A percentile compares a stretch with the other conserved stretches of the same genome.
These are phyloP conservation scores for Pholiota molesta DNA, from an alignment of 768 basidiomycete species.

Conservation along the genomic window DNA sequence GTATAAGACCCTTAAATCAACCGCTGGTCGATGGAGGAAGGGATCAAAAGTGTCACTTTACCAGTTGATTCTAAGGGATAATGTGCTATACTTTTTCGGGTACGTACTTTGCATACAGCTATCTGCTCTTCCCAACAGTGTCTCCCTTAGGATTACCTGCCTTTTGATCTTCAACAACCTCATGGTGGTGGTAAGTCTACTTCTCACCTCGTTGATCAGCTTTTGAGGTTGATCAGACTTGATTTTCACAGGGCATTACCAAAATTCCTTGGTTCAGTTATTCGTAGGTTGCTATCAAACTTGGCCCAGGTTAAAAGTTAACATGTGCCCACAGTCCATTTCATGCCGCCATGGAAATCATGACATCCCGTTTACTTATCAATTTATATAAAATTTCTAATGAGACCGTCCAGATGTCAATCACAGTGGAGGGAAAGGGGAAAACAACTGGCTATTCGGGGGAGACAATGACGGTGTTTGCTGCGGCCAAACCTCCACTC, in stretches of 20 bases:
- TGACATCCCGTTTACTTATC: slow-evolving; percentile 14
- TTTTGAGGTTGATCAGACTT: background rate
- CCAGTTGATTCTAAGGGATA: slow-evolving; percentile 40
- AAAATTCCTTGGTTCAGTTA: slow-evolving; percentile 50
- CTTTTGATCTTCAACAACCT: slow-evolving; percentile 47
- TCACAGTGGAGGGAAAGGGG: background rate
- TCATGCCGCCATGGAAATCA: slow-evolving; percentile 14
- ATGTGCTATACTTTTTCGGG: slow-evolving; percentile 47
- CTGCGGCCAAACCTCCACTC: background rate
- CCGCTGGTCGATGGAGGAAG: slow-evolving; percentile 23
- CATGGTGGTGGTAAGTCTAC: slow-evolving; percentile 37
- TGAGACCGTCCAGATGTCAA: background rate
- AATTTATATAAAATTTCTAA: slow-evolving; percentile 12
- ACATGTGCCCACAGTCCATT: slow-evolving; percentile 5
- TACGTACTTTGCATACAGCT: slow-evolving; percentile 16
- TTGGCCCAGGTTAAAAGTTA: background rate
- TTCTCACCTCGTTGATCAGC: background rate
- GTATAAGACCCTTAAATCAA: slow-evolving; percentile 33
- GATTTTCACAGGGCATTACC: slow-evolving; percentile 37
- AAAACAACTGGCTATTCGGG: background rate
- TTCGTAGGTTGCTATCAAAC: slow-evolving; percentile 3
- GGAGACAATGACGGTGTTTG: background rate
- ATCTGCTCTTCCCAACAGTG: background rate
- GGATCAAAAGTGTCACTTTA: slow-evolving; percentile 31
- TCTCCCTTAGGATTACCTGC: slow-evolving; percentile 32